Evolutionary conservation across 768 basidiomycete genomes (phyloP).

Genomic region (Russula compacta): DNA sequence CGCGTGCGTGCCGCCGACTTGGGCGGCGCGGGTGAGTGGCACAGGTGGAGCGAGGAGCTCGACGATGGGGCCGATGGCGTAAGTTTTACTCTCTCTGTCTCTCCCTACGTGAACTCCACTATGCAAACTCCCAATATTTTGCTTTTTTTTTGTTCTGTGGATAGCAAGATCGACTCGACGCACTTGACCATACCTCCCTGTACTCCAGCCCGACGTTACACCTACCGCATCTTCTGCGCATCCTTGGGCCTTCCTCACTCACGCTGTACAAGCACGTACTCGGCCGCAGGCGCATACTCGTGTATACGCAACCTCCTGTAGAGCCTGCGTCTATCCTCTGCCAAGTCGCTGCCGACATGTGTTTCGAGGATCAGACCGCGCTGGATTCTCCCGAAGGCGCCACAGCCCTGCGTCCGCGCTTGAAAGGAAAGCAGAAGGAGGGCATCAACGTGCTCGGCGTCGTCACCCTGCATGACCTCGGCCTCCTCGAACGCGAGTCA

Average conservation of each 20-base stretch:
- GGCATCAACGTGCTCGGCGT: constrained; percentile 67
- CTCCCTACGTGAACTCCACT: not conserved
- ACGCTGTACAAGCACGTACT: constrained; percentile 76
- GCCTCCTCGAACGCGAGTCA: constrained; percentile 48
- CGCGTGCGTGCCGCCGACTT: constrained; percentile 42
- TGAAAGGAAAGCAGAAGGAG: constrained; percentile 37
- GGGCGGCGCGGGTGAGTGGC: constrained; percentile 52
- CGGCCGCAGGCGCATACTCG: constrained; percentile 63
- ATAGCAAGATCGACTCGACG: not conserved
- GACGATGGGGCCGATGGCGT: constrained; percentile 25
- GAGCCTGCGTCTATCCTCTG: constrained; percentile 70
- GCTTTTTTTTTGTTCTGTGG: not conserved
- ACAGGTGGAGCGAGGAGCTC: constrained; percentile 60
- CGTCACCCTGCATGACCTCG: constrained; percentile 68
- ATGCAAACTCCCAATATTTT: not conserved
- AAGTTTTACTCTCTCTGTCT: not conserved
- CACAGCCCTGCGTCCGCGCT: constrained; percentile 7
- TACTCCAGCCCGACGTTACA: constrained; percentile 51
- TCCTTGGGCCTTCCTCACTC: constrained; percentile 69
- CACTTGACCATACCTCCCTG: not conserved
- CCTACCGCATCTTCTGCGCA: constrained; percentile 64
- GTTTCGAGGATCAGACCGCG: constrained; percentile 35
- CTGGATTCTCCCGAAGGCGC: constrained; percentile 6
- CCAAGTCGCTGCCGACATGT: constrained; percentile 52
- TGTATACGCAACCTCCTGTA: constrained; percentile 73